Evolutionary conservation across 2,329 filamentous ascomycete genomes (phyloP).

Genomic region (Penicillium glabrum): DNA sequence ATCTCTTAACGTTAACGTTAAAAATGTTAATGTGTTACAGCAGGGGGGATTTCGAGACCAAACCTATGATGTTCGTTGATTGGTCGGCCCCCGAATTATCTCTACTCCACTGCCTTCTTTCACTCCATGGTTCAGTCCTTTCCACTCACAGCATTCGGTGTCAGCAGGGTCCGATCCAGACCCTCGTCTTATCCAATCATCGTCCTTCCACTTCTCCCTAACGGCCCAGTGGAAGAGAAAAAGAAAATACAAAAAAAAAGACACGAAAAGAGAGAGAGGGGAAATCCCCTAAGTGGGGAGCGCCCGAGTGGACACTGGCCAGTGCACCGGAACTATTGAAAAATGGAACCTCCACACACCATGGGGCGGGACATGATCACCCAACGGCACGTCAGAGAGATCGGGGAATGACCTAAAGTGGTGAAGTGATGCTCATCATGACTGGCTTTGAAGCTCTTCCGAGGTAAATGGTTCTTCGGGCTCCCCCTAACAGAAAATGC

Average conservation of each 20-base stretch:
- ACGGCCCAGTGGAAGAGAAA: background rate
- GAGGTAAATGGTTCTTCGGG: too few species aligned
- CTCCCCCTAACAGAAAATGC: too few species aligned
- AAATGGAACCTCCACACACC: conserved; percentile 8
- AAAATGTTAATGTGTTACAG: background rate
- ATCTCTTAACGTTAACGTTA: background rate
- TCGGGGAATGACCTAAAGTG: background rate
- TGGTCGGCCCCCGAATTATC: background rate
- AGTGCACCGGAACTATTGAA: conserved; percentile 17
- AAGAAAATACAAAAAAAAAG: background rate
- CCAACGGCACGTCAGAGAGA: conserved; percentile 16
- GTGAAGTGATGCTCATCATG: background rate
- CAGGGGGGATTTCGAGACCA: background rate
- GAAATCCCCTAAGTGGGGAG: background rate
- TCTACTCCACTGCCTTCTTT: background rate
- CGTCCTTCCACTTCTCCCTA: background rate
- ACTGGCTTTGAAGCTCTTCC: too few species aligned
- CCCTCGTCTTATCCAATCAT: background rate
- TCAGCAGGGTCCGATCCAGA: conserved; percentile 11
- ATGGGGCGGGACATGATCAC: conserved; percentile 10
- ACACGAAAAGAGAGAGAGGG: background rate
- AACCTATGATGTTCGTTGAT: background rate
- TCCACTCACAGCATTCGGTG: conserved; percentile 1
- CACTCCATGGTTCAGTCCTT: conserved; percentile 1
- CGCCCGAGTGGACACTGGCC: conserved; percentile 8